Conservation (phyloP, 2,329 filamentous ascomycete species). For the Gremmenia infestans region DNA sequence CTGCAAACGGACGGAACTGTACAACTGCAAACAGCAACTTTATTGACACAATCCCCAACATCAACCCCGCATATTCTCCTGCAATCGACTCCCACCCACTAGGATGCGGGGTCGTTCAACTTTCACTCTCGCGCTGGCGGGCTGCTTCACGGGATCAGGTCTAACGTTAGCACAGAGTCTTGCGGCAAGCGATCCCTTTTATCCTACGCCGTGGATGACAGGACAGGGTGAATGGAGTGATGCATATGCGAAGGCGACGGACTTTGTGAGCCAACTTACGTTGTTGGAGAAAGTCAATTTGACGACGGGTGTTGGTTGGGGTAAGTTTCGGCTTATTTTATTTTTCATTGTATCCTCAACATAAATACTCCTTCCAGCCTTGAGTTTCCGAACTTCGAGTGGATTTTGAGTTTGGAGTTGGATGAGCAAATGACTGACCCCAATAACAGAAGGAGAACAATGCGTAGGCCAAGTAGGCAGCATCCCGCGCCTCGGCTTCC, state of each 20-base stretch:
- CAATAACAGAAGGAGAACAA: slow-evolving; percentile 19
- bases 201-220: slow-evolving; percentile 29
- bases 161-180: not conserved
- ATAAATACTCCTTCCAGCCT: not conserved
- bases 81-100: not conserved
- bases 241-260: slow-evolving; percentile 65
- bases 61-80: not conserved
- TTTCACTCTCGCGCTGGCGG: not conserved
- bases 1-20: too few relatives aligned
- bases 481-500: slow-evolving; percentile 31
- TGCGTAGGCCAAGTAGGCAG: slow-evolving; percentile 28
- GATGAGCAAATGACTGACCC: slow-evolving; percentile 4
- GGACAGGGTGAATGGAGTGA: slow-evolving; percentile 51
- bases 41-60: not conserved
- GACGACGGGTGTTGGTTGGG: slow-evolving; percentile 66
- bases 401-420: not conserved
- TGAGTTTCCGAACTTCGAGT: too few relatives aligned
- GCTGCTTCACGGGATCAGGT: not conserved
- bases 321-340: slow-evolving; percentile 2
- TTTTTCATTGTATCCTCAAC: not conserved
- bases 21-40: too few relatives aligned
- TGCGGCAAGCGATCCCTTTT: slow-evolving; percentile 18
- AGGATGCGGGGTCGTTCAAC: not conserved
- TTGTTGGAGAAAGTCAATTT: slow-evolving; percentile 86
- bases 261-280: slow-evolving; percentile 68